A percentile compares a stretch with the other conserved stretches of the same genome.
phyloP scores from a whole-genome alignment of 352 stramenopile species.

The Phytopythium mirpurense region DNA sequence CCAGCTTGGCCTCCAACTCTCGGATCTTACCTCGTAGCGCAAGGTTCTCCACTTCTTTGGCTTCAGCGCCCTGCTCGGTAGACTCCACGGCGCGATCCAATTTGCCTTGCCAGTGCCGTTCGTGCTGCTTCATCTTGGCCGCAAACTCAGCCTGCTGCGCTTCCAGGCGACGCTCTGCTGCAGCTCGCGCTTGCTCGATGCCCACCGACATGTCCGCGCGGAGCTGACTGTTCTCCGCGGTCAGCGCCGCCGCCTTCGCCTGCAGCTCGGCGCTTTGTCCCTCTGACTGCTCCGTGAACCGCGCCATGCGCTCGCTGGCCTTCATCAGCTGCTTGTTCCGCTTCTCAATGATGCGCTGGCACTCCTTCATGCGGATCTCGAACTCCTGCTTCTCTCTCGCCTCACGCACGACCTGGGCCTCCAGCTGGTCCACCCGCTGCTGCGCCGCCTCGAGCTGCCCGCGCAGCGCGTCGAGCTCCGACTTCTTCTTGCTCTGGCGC shows the following conservation, averaged over 20 bases:
- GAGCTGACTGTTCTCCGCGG: constrained; percentile 28
- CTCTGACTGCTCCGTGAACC: constrained; percentile 62
- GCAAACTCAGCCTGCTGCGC: constrained; percentile 32
- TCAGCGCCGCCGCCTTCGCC: constrained; percentile 25
- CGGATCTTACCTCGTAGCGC: constrained; percentile 15
- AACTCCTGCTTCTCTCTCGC: constrained; percentile 57
- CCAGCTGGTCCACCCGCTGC: constrained; percentile 22
- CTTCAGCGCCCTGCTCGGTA: constrained; percentile 10
- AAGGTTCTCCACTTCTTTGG: constrained; percentile 26
- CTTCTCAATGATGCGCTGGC: constrained; percentile 81
- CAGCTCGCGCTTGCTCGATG: constrained; percentile 19
- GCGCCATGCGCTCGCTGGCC: constrained; percentile 62
- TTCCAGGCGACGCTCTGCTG: constrained; percentile 25
- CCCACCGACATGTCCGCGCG: constrained; percentile 17
- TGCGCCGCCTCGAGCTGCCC: constrained; percentile 37
- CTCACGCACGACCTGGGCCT: constrained; percentile 23
- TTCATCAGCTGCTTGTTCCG: constrained; percentile 85
- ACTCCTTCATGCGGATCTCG: constrained; percentile 72
- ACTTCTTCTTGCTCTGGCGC: constrained; percentile 64
- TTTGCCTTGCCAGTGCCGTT: constrained; percentile 8
- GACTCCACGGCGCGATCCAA: neutral
- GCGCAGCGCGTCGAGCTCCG: constrained; percentile 45
- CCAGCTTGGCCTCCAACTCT: constrained; percentile 36
- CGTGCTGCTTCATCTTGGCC: constrained; percentile 18
- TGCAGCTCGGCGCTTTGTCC: constrained; percentile 40